Base-by-base conservation (phyloP, 192 early-diverging fungal species). In the Coemansia sp. region DNA sequence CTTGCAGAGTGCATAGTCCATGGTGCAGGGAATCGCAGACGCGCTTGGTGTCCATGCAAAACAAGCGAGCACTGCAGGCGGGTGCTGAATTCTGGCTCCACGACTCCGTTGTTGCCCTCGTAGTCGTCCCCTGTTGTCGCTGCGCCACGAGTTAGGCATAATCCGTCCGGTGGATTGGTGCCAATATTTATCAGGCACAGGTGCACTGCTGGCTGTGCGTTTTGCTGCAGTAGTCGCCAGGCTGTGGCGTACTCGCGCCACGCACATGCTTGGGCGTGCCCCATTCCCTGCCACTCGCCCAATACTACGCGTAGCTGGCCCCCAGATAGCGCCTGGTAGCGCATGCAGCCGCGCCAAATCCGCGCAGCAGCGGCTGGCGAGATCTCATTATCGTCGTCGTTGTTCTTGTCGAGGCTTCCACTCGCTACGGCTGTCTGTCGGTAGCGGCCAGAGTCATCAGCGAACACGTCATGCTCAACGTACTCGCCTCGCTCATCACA, bases 401-500 rank as follows among this genome's bases (percentile, higher is more conserved):
- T 22, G n/a, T 9, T 38, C 5, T 36, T 36, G 34, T 8, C 7
- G 36, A 9, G 10, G 36, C 6, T n/a, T 1, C 49, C 10, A 20
- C n/a, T 22, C 10, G 49, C n/a, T 22, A 20, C 49, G 22, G 20
- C 20, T 11, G 22, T 22, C 49, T 3, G 9, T n/a, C 51, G 36
- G 8, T 9, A 16, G 40, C 27, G 18, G n/a, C 43, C 36, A 24
- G 27, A 8, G 40, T 46, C 9, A n/a, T 65, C 60, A 15, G 63
- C 52, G 52, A 84, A 74, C 27, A 73, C 67, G 31, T 70, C 75
- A 57, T 84, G 82, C 46, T 79, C 77, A 36, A 79, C 69, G 29
- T 77, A 84, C 74, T 84, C 82, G 41, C 76, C 80, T n/a, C 78
- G 82, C 74, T 84, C 82, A 62, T 84, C 82, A 68, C 82, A 84